A percentile compares a stretch with the other conserved stretches of the same genome.
Evolutionary conservation across 192 early-diverging fungal genomes (phyloP).

Genomic region (Podila verticillata): DNA sequence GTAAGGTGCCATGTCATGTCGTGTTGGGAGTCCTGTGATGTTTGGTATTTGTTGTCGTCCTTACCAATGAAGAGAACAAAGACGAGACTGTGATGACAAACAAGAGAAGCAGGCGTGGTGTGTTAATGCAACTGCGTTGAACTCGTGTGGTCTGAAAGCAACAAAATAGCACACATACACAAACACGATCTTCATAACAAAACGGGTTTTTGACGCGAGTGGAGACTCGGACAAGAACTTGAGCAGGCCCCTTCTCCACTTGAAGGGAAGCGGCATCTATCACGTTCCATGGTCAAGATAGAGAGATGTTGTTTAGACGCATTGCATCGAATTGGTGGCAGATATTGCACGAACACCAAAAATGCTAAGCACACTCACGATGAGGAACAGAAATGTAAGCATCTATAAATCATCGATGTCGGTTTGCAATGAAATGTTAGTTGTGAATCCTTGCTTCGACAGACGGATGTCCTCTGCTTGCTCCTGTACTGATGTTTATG

Average conservation of each 20-base stretch:
- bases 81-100: conserved; percentile 53
- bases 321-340: background rate
- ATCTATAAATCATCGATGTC: conserved; percentile 17
- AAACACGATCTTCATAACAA: conserved; percentile 61
- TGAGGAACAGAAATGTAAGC: conserved; percentile 50
- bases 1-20: background rate
- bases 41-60: background rate
- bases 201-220: conserved; percentile 47
- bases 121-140: background rate
- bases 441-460: background rate
- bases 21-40: background rate
- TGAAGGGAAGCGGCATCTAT: conserved; percentile 61
- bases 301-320: background rate
- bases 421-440: background rate
- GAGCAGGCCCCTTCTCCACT: conserved; percentile 57
- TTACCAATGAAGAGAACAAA: conserved; percentile 66
- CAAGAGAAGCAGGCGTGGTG: background rate
- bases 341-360: background rate
- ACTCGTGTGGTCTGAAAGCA: background rate
- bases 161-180: conserved; percentile 42
- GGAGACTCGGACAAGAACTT: conserved; percentile 56
- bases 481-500: background rate
- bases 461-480: background rate
- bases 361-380: conserved; percentile 25
- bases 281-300: background rate